Percentiles rank a stretch among this genome's conserved stretches.
Conservation (phyloP, 140 eudicot species). For the Eryngium alpinum region DNA sequence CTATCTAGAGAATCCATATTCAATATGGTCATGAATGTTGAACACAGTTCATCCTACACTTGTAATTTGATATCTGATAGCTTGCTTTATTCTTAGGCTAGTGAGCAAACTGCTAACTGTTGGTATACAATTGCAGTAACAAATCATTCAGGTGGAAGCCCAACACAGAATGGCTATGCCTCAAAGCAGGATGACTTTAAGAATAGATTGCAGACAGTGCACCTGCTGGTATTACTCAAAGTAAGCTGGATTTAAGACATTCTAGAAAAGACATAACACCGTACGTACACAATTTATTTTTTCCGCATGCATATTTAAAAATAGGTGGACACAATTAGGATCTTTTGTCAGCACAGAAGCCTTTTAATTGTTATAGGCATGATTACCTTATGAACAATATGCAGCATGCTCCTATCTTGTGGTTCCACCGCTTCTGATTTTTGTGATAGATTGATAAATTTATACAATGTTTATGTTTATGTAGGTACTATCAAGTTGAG, state of each 20-base stretch:
- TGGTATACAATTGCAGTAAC: slow-evolving; percentile 31
- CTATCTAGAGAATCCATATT: neutral
- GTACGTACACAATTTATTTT: no score
- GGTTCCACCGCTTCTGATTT: no score
- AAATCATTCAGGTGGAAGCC: slow-evolving; percentile 61
- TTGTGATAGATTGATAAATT: no score
- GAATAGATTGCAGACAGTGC: slow-evolving; percentile 42
- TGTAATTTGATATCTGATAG: neutral
- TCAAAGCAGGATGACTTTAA: slow-evolving; percentile 51
- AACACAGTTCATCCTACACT: neutral
- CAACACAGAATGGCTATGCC: slow-evolving; percentile 46
- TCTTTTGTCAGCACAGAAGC: no score
- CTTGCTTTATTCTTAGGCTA: slow-evolving; percentile 28
- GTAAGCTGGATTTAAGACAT: slow-evolving; percentile 26
- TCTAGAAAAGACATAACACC: no score
- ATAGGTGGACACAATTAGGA: no score
- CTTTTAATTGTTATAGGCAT: no score
- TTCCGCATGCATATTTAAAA: no score
- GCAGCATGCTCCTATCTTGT: no score
- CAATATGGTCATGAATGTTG: neutral
- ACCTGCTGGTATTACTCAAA: slow-evolving; percentile 29
- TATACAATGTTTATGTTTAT: no score
- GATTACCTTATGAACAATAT: no score
- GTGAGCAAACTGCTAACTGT: slow-evolving; percentile 38
- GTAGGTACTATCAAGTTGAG: slow-evolving; percentile 41